Evolutionary conservation across 1,139 yeast species (phyloP).

Genomic region (Candida sp.): DNA sequence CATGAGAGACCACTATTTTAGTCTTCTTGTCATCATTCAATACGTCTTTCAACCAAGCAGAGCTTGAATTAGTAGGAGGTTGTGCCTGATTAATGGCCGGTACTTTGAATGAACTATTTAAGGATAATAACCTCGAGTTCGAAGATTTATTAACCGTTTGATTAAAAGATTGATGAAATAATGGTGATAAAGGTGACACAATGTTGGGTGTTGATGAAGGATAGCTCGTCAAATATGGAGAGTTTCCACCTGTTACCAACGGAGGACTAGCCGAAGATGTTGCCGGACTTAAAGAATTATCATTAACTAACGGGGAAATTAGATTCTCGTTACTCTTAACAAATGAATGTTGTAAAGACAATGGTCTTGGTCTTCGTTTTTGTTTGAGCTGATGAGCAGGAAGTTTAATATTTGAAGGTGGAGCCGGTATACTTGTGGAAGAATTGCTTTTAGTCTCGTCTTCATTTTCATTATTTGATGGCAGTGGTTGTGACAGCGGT

Average conservation of each 20-base stretch:
- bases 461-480: not conserved
- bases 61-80: not conserved
- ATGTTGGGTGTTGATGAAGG: slow-evolving; percentile 27
- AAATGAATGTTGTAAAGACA: slow-evolving; percentile 35
- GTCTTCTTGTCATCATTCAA: slow-evolving; percentile 9
- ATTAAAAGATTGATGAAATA: slow-evolving; percentile 37
- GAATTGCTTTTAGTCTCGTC: slow-evolving; percentile 5
- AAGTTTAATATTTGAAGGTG: slow-evolving; percentile 15
- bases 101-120: not conserved
- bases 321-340: slow-evolving; percentile 19
- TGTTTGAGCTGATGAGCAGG: slow-evolving; percentile 34
- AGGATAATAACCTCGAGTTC: slow-evolving; percentile 1
- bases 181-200: slow-evolving; percentile 40
- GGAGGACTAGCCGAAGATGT: slow-evolving; percentile 8
- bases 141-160: slow-evolving; percentile 14
- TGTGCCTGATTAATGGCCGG: not conserved
- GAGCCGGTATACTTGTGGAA: slow-evolving; percentile 4
- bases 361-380: slow-evolving; percentile 41
- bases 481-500: not conserved
- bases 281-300: not conserved
- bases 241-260: slow-evolving; percentile 9
- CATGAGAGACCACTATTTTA: not conserved
- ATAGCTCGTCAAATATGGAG: slow-evolving; percentile 6
- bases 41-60: slow-evolving; percentile 13
- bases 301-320: slow-evolving; percentile 9